Conservation (phyloP, 805 yeast species). For the Candida xyloterini region DNA sequence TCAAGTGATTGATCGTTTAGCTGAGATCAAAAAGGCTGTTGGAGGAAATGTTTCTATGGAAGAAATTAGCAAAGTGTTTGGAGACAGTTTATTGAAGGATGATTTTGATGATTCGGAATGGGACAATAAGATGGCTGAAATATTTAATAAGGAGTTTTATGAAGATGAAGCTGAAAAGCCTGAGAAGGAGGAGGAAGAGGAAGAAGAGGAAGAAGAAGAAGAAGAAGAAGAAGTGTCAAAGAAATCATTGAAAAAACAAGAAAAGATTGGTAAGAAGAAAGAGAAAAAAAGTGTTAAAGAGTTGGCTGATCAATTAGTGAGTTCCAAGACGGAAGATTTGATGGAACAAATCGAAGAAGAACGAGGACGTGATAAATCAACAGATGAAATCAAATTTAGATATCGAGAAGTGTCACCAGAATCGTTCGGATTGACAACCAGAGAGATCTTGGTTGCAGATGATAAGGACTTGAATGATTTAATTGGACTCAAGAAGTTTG, state of each 20-base stretch:
- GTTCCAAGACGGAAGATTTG: constrained; percentile 61
- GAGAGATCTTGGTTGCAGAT: constrained; percentile 88
- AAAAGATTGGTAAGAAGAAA: constrained; percentile 54
- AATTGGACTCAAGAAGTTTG: constrained; percentile 87
- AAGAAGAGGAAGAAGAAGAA: constrained; percentile 31
- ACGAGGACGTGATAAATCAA: constrained; percentile 55
- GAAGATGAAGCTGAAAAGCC: constrained; percentile 45
- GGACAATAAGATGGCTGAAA: constrained; percentile 81
- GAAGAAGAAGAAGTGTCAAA: constrained; percentile 35
- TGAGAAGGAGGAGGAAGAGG: constrained; percentile 29
- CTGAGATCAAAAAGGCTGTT: constrained; percentile 61
- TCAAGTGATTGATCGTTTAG: constrained; percentile 69
- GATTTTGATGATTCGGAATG: constrained; percentile 90
- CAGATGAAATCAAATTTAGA: constrained; percentile 57
- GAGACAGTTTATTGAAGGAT: constrained; percentile 73
- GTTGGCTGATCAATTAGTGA: constrained; percentile 76
- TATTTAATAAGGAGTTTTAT: constrained; percentile 83
- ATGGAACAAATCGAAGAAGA: constrained; percentile 67
- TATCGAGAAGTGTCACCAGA: constrained; percentile 97
- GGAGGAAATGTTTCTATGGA: constrained; percentile 64
- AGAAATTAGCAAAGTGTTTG: constrained; percentile 60
- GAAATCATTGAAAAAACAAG: constrained; percentile 53
- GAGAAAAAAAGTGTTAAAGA: constrained; percentile 60
- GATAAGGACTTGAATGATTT: constrained; percentile 81
- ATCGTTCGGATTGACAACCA: constrained; percentile 75